These are phyloP conservation scores for Pseudogymnoascus sp. DNA, from an alignment of 2,329 filamentous ascomycete genomes.

Conservation along the genomic window DNA sequence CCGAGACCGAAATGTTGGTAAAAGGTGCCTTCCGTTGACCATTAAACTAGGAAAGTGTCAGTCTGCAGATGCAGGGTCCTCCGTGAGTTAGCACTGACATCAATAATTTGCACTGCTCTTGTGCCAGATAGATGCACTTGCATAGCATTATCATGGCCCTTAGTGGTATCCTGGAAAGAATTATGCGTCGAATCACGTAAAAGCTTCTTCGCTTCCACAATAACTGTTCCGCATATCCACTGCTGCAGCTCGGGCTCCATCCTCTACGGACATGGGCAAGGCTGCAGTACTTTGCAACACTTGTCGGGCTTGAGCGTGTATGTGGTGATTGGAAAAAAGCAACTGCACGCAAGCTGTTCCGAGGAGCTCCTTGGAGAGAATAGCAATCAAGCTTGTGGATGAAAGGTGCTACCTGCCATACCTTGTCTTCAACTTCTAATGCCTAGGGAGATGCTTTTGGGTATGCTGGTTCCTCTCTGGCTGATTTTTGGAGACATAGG, in stretches of 20 bases:
- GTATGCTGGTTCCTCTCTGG: not conserved
- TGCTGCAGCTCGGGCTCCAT: not conserved
- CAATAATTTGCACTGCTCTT: not conserved
- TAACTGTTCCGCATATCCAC: not conserved
- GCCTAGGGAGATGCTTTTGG: not conserved
- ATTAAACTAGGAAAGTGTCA: not conserved
- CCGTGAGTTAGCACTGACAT: not conserved
- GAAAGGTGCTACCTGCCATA: not conserved
- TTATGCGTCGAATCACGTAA: not conserved
- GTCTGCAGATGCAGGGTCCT: not conserved
- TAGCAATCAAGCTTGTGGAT: not conserved
- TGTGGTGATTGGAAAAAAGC: not conserved
- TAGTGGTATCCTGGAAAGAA: not conserved
- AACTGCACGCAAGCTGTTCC: not conserved
- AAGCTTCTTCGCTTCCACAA: not conserved
- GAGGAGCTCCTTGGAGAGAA: not conserved
- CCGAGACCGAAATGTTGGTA: not conserved
- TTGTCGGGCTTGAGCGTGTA: not conserved
- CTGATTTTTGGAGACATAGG: not conserved
- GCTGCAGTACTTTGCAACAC: not conserved
- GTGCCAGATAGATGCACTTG: slow-evolving; percentile 1
- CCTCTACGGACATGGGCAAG: not conserved
- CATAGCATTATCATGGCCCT: not conserved
- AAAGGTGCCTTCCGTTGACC: not conserved
- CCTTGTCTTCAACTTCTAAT: not conserved